Evolutionary conservation across 169 alveolate species (phyloP).

Genomic region (Gregarina niphandrodes): DNA sequence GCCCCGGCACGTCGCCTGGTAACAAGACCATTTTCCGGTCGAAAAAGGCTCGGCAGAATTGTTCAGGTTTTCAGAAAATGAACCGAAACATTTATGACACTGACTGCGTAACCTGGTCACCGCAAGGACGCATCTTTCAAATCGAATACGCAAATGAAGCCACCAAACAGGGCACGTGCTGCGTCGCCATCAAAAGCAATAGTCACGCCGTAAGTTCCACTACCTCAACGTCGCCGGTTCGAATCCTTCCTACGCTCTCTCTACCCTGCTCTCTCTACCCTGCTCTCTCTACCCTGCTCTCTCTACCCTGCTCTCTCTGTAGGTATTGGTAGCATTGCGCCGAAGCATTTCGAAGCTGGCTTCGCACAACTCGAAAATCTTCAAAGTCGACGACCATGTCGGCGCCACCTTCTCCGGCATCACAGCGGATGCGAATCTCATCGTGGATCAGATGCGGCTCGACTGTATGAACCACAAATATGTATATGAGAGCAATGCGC

Average conservation of each 20-base stretch:
- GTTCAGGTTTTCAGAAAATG: constrained; percentile 39
- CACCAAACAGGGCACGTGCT: constrained; percentile 75
- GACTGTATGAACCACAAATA: constrained; percentile 70
- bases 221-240: not conserved
- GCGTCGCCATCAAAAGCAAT: constrained; percentile 60
- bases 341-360: constrained; percentile 64
- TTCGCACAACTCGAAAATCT: constrained; percentile 63
- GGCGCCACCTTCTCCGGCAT: constrained; percentile 84
- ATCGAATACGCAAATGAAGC: constrained; percentile 93
- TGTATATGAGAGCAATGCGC: constrained; percentile 58
- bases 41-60: no score
- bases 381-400: constrained; percentile 68
- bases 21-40: no score
- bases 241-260: no score
- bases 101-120: constrained; percentile 74
- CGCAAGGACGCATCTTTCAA: constrained; percentile 68
- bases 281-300: no score
- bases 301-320: constrained; percentile 1
- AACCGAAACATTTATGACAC: constrained; percentile 71
- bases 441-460: constrained; percentile 35
- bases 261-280: no score
- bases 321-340: constrained; percentile 60
- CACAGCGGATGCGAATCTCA: constrained; percentile 74
- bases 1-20: no score
- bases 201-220: constrained; percentile 49